phyloP scores from a whole-genome alignment of 495 filamentous ascomycete genomes.

The Lasiosphaeria ovina region DNA sequence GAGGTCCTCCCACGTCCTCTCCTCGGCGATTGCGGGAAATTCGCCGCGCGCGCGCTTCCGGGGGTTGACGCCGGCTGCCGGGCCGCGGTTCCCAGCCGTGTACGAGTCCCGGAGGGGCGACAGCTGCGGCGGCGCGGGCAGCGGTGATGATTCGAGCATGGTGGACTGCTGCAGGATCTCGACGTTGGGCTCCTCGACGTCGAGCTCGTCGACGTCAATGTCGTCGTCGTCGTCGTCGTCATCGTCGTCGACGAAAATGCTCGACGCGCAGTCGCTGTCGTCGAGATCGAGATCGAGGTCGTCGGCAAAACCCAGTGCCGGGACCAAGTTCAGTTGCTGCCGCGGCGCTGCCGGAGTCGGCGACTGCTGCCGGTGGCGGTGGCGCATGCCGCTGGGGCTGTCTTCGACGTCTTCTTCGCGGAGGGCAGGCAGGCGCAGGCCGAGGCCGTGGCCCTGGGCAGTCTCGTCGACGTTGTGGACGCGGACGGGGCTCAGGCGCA shows the following conservation, averaged over 20 bases:
- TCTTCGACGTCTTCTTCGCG: slow-evolving; percentile 42
- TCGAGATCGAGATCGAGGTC: slow-evolving; percentile 40
- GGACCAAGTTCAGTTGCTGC: slow-evolving; percentile 33
- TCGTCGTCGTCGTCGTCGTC: slow-evolving; percentile 47
- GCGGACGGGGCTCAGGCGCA: slow-evolving; percentile 63
- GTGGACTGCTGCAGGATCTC: slow-evolving; percentile 47
- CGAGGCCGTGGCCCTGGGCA: slow-evolving; percentile 30
- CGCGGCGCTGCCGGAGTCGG: slow-evolving; percentile 15
- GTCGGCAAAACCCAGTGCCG: slow-evolving; percentile 34
- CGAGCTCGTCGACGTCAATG: slow-evolving; percentile 49
- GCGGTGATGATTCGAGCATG: slow-evolving; percentile 34
- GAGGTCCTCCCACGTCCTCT: slow-evolving; percentile 37
- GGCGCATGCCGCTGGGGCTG: not conserved
- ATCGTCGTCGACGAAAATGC: slow-evolving; percentile 48
- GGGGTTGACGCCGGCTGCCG: slow-evolving; percentile 10
- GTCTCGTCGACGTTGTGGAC: slow-evolving; percentile 53
- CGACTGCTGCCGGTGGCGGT: not conserved
- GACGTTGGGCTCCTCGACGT: slow-evolving; percentile 47
- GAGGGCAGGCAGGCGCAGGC: slow-evolving; percentile 28
- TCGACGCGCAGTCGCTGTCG: slow-evolving; percentile 45
- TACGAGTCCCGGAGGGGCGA: slow-evolving; percentile 48
- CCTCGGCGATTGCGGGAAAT: slow-evolving; percentile 45
- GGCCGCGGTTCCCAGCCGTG: slow-evolving; percentile 43
- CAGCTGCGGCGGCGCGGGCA: slow-evolving; percentile 40
- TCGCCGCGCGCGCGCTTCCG: slow-evolving; percentile 29